These are phyloP conservation scores for Didymellaceae sp. DNA, from an alignment of 2,329 filamentous ascomycete genomes.

Conservation along the genomic window DNA sequence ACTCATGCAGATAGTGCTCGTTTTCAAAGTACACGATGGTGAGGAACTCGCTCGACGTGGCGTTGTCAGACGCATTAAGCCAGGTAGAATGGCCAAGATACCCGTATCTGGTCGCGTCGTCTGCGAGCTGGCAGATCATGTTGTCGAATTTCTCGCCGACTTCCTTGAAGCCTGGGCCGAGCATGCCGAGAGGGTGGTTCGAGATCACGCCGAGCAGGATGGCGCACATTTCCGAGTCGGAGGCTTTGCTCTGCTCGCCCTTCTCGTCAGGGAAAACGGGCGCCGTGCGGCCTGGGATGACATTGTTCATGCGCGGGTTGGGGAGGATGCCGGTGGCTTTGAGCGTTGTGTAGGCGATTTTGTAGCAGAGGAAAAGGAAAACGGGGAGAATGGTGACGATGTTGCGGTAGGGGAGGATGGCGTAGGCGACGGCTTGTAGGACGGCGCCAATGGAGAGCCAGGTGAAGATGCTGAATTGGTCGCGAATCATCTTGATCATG, in stretches of 20 bases:
- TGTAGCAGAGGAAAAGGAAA: slow-evolving; percentile 14
- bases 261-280: slow-evolving; percentile 11
- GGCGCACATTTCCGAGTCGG: slow-evolving; percentile 10
- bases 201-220: slow-evolving; percentile 14
- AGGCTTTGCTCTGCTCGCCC: slow-evolving; percentile 2
- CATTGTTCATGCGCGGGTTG: slow-evolving; percentile 5
- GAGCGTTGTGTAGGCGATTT: slow-evolving; percentile 4
- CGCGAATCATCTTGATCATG: slow-evolving; percentile 1
- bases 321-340: neutral
- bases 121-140: slow-evolving; percentile 2
- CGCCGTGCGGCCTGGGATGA: slow-evolving; percentile 3
- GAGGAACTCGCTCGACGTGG: slow-evolving; percentile 14
- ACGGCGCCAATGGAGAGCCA: slow-evolving; percentile 17
- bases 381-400: slow-evolving; percentile 18
- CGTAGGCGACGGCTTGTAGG: slow-evolving; percentile 10
- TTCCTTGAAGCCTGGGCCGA: slow-evolving; percentile 17
- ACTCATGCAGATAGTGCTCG: slow-evolving; percentile 16
- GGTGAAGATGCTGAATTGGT: slow-evolving; percentile 14
- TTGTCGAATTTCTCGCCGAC: slow-evolving; percentile 9
- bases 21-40: slow-evolving; percentile 18
- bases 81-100: slow-evolving; percentile 13
- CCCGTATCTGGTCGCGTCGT: slow-evolving; percentile 2
- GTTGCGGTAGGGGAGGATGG: slow-evolving; percentile 15
- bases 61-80: slow-evolving; percentile 8
- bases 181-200: slow-evolving; percentile 20